A percentile compares a stretch with the other conserved stretches of the same genome.
Evolutionary conservation across 495 filamentous ascomycete species (phyloP).

Genomic region (Staphylotrichum longicolle): DNA sequence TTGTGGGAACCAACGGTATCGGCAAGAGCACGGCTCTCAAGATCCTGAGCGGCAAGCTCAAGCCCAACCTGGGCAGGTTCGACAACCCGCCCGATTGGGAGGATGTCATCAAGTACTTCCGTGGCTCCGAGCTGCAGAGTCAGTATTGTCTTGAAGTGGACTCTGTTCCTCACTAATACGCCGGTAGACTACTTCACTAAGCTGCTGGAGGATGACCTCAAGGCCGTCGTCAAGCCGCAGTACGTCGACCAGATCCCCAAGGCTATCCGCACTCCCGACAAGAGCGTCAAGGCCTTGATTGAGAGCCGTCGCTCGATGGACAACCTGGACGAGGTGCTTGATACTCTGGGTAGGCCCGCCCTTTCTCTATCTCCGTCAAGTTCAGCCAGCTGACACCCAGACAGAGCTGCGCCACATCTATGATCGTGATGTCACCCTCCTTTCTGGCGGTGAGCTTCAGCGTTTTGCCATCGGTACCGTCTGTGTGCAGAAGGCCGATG

Average conservation of each 20-base stretch:
- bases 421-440: constrained; percentile 79
- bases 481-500: constrained; percentile 94
- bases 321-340: constrained; percentile 80
- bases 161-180: constrained; percentile 12
- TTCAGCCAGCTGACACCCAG: constrained; percentile 25
- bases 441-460: constrained; percentile 97
- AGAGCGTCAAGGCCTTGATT: constrained; percentile 73
- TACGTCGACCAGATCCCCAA: constrained; percentile 97
- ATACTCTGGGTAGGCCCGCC: constrained; percentile 61
- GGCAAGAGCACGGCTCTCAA: constrained; percentile 98
- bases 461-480: constrained; percentile 94
- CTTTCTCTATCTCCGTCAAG: constrained; percentile 19
- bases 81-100: constrained; percentile 99
- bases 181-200: constrained; percentile 92
- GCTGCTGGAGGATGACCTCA: constrained; percentile 90
- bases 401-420: constrained; percentile 80
- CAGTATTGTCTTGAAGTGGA: constrained; percentile 31
- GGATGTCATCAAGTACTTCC: constrained; percentile 96
- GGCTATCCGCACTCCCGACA: constrained; percentile 75
- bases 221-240: constrained; percentile 97
- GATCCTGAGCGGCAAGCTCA: constrained; percentile 95
- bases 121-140: constrained; percentile 97
- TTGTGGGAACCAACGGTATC: constrained; percentile 99
- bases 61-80: constrained; percentile 92
- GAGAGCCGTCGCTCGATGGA: constrained; percentile 68